Percentiles rank a stretch among this genome's conserved stretches.
Conservation (phyloP, 2,329 filamentous ascomycete genomes). For the Cladophialophora chaetospira region DNA sequence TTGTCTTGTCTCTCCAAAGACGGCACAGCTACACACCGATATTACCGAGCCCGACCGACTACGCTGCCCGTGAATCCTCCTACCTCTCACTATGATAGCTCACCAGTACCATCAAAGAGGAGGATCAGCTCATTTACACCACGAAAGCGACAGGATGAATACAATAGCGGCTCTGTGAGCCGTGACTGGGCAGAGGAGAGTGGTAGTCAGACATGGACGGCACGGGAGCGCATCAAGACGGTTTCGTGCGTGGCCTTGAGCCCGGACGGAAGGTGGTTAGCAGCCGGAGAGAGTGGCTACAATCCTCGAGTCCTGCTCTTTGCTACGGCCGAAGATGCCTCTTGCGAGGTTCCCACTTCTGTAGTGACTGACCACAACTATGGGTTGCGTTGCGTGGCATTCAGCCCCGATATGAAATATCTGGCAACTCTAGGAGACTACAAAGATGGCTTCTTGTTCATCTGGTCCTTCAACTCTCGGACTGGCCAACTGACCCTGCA, state of each 20-base stretch:
- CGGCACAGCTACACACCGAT: conserved; percentile 69
- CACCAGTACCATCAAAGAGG: conserved; percentile 56
- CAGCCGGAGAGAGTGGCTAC: conserved; percentile 94
- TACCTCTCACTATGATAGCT: conserved; percentile 57
- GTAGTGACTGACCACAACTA: conserved; percentile 87
- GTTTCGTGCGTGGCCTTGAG: conserved; percentile 89
- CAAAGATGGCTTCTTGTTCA: conserved; percentile 91
- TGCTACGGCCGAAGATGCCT: conserved; percentile 72
- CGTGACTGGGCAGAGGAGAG: conserved; percentile 61
- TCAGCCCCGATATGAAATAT: conserved; percentile 82
- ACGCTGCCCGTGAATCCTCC: conserved; percentile 66
- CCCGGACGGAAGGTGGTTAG: conserved; percentile 80
- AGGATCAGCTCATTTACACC: conserved; percentile 59
- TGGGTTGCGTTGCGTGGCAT: conserved; percentile 84
- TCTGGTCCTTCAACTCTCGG: conserved; percentile 84
- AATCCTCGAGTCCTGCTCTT: conserved; percentile 89
- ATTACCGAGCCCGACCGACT: conserved; percentile 81
- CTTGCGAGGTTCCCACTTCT: conserved; percentile 78
- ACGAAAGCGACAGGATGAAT: conserved; percentile 51
- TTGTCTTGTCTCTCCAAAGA: conserved; percentile 76
- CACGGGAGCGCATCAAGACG: conserved; percentile 89
- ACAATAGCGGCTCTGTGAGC: conserved; percentile 46
- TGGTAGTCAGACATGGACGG: conserved; percentile 75
- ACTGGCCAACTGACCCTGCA: conserved; percentile 76
- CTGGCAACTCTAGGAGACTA: conserved; percentile 84